phyloP scores from a whole-genome alignment of 768 basidiomycete genomes.

The Auriculariales sp. region DNA sequence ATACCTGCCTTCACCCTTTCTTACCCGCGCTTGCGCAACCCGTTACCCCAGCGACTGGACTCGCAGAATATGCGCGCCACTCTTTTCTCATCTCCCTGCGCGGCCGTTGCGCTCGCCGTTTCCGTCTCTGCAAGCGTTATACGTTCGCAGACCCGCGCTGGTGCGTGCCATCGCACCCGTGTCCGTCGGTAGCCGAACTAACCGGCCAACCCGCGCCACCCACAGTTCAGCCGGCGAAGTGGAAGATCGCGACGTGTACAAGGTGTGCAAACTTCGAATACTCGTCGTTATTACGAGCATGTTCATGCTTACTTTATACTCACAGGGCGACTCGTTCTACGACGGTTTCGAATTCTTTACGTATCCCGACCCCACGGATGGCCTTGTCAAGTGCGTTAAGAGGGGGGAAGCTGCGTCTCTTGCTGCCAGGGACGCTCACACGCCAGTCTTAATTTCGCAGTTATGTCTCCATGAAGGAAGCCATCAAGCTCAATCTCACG shows the following conservation, averaged over 20 bases:
- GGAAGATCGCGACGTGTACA: neutral
- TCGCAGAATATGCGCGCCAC: too few relatives aligned
- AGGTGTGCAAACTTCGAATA: neutral
- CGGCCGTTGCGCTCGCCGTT: neutral
- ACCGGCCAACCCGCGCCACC: too few relatives aligned
- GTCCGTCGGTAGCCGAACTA: neutral
- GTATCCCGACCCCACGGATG: neutral
- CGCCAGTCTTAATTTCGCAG: neutral
- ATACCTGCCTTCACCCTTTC: too few relatives aligned
- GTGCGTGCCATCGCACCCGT: neutral
- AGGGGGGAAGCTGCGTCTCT: neutral
- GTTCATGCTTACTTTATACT: neutral
- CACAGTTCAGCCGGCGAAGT: neutral
- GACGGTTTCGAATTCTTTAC: neutral
- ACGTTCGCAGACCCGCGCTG: too few relatives aligned
- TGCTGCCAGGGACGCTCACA: neutral
- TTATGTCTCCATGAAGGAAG: neutral
- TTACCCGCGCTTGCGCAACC: too few relatives aligned
- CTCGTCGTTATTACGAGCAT: too few relatives aligned
- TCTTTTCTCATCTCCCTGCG: neutral
- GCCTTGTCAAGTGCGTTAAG: neutral
- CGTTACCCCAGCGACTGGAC: too few relatives aligned
- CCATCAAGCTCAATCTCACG: constrained; percentile 29
- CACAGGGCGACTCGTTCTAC: neutral
- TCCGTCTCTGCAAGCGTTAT: neutral